Evolutionary conservation across 805 yeast genomes (phyloP).

Genomic region (Priceomyces medius): DNA sequence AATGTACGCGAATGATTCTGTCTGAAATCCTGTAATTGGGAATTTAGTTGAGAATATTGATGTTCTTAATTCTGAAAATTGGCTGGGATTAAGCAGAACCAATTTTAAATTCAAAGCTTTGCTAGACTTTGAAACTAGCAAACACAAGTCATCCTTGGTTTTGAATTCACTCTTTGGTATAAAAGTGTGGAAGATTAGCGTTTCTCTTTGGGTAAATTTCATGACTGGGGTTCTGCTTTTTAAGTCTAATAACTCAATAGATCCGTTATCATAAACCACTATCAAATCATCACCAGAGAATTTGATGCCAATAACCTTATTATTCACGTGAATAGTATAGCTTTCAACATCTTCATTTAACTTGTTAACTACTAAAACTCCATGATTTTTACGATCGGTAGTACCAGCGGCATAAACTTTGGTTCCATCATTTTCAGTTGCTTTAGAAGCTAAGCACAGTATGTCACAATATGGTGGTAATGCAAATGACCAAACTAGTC

Average conservation of each 20-base stretch:
- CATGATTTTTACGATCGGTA: slow-evolving; percentile 33
- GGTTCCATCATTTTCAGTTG: slow-evolving; percentile 2
- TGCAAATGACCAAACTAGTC: slow-evolving; percentile 54
- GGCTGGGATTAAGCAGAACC: slow-evolving; percentile 21
- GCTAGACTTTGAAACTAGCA: slow-evolving; percentile 10
- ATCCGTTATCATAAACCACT: slow-evolving; percentile 20
- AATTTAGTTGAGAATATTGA: slow-evolving; percentile 6
- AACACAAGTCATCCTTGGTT: slow-evolving; percentile 11
- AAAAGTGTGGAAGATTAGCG: slow-evolving; percentile 27
- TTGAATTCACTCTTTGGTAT: slow-evolving; percentile 19
- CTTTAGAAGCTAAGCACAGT: slow-evolving; percentile 37
- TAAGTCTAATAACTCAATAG: slow-evolving; percentile 10
- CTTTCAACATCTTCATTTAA: slow-evolving; percentile 10
- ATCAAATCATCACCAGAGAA: slow-evolving; percentile 26
- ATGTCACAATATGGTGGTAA: slow-evolving; percentile 48
- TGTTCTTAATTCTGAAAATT: slow-evolving; percentile 22
- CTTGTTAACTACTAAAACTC: slow-evolving; percentile 23
- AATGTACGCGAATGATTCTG: slow-evolving; percentile 19
- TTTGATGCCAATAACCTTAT: slow-evolving; percentile 16
- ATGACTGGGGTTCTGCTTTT: slow-evolving; percentile 3
- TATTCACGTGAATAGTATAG: slow-evolving; percentile 8
- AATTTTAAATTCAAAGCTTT: slow-evolving; percentile 21
- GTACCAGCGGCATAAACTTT: slow-evolving; percentile 39
- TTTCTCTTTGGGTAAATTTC: slow-evolving; percentile 19
- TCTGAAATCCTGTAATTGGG: slow-evolving; percentile 1